These are phyloP conservation scores for Hypoxylon fuscum DNA, from an alignment of 495 filamentous ascomycete genomes.

Conservation along the genomic window DNA sequence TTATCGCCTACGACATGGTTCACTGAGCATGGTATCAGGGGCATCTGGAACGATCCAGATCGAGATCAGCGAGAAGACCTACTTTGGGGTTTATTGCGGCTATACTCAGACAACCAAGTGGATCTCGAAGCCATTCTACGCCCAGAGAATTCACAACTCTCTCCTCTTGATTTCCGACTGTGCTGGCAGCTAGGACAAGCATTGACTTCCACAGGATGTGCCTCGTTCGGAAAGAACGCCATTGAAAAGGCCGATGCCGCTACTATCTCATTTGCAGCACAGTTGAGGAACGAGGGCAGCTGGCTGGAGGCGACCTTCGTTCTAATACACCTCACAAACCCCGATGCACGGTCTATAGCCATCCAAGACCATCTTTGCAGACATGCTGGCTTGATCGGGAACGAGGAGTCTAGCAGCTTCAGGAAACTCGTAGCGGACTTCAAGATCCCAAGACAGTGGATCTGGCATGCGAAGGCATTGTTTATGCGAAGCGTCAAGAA, in stretches of 20 bases:
- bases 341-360: conserved; percentile 68
- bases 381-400: conserved; percentile 65
- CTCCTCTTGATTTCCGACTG: conserved; percentile 76
- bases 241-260: conserved; percentile 69
- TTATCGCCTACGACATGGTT: conserved; percentile 69
- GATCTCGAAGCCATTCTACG: conserved; percentile 64
- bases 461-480: conserved; percentile 88
- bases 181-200: conserved; percentile 80
- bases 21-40: conserved; percentile 56
- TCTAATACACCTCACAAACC: conserved; percentile 75
- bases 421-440: conserved; percentile 66
- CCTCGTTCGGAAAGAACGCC: conserved; percentile 52
- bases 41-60: conserved; percentile 60
- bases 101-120: conserved; percentile 66
- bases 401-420: conserved; percentile 63
- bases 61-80: conserved; percentile 72
- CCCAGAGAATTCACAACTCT: conserved; percentile 67
- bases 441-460: conserved; percentile 76
- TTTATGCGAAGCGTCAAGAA: conserved; percentile 73
- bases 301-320: conserved; percentile 77
- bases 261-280: conserved; percentile 74
- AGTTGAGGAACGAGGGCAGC: conserved; percentile 72
- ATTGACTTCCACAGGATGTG: conserved; percentile 59
- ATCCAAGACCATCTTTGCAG: conserved; percentile 76
- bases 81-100: conserved; percentile 83